Conservation (phyloP, 805 yeast genomes). For the Wickerhamiella lipophila region DNA sequence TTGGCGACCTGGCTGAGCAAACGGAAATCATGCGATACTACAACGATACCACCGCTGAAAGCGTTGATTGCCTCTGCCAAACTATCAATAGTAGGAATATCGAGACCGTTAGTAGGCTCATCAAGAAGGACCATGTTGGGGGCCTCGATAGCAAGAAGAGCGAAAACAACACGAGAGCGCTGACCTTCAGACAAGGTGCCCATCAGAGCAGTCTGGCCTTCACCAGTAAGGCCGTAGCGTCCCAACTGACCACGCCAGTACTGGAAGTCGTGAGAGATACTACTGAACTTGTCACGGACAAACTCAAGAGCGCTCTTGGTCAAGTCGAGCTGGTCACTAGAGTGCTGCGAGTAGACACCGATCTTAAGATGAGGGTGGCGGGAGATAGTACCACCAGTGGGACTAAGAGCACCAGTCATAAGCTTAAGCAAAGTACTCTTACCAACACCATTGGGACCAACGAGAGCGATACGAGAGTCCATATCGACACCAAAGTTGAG, state of each 20-base stretch:
- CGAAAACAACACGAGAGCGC: constrained; percentile 97
- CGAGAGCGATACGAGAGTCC: constrained; percentile 97
- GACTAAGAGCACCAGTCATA: constrained; percentile 87
- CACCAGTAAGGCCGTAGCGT: constrained; percentile 97
- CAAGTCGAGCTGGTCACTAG: constrained; percentile 94
- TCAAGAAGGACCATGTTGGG: constrained; percentile 92
- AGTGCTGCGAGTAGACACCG: constrained; percentile 98
- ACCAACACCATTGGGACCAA: constrained; percentile 99
- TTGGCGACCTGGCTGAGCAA: constrained; percentile 92
- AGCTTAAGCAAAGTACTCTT: constrained; percentile 89
- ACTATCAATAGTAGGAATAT: constrained; percentile 95
- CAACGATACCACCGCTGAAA: constrained; percentile 96
- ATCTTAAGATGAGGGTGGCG: constrained; percentile 95
- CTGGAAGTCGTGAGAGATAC: constrained; percentile 93
- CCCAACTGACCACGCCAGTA: constrained; percentile 93
- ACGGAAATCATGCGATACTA: constrained; percentile 98
- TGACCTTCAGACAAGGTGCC: constrained; percentile 98
- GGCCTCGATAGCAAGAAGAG: constrained; percentile 83
- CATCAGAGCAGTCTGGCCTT: constrained; percentile 97
- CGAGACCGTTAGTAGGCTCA: constrained; percentile 99
- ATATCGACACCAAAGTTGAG: constrained; percentile 97
- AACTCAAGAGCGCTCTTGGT: constrained; percentile 92
- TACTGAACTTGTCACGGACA: constrained; percentile 84
- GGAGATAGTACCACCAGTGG: constrained; percentile 90
- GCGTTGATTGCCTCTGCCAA: constrained; percentile 90